phyloP scores from a whole-genome alignment of 2,329 filamentous ascomycete species.

The Huntiella abstrusa region DNA sequence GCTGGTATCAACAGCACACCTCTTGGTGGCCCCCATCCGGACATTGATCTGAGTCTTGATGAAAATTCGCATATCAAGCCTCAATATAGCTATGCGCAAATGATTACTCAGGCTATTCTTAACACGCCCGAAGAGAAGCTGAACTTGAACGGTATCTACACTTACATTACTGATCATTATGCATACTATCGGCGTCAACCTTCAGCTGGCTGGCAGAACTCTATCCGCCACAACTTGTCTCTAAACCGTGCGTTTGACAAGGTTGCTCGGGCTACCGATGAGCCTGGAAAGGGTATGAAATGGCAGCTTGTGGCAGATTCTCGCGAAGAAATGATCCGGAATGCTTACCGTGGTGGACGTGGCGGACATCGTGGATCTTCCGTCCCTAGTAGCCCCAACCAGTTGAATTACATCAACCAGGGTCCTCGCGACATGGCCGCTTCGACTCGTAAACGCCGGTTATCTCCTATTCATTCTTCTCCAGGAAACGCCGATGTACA shows the following conservation, averaged over 20 bases:
- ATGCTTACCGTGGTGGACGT: conserved; percentile 40
- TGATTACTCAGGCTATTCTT: conserved; percentile 92
- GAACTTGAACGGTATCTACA: conserved; percentile 83
- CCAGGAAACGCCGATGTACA: conserved; percentile 18
- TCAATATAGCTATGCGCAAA: conserved; percentile 85
- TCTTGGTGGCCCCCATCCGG: conserved; percentile 19
- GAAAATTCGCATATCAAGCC: conserved; percentile 83
- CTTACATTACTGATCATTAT: conserved; percentile 78
- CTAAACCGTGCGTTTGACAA: conserved; percentile 91
- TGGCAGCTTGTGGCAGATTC: conserved; percentile 82
- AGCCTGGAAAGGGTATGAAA: conserved; percentile 97
- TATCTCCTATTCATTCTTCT: conserved; percentile 36
- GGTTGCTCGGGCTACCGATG: conserved; percentile 75
- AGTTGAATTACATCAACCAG: conserved; percentile 41
- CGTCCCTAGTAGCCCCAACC: conserved; percentile 47
- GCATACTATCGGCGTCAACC: conserved; percentile 76
- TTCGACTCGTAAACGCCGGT: conserved; percentile 38
- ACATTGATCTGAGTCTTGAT: conserved; percentile 64
- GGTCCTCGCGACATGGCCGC: conserved; percentile 35
- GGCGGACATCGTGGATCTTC: conserved; percentile 50
- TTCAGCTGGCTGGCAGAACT: conserved; percentile 86
- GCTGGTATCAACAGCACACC: conserved; percentile 8
- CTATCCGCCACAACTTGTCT: conserved; percentile 89
- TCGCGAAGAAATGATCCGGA: conserved; percentile 73
- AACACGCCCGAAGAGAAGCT: conserved; percentile 73